Evolutionary conservation across 331 rosid species (phyloP).

Genomic region (Prunus yedoensis): DNA sequence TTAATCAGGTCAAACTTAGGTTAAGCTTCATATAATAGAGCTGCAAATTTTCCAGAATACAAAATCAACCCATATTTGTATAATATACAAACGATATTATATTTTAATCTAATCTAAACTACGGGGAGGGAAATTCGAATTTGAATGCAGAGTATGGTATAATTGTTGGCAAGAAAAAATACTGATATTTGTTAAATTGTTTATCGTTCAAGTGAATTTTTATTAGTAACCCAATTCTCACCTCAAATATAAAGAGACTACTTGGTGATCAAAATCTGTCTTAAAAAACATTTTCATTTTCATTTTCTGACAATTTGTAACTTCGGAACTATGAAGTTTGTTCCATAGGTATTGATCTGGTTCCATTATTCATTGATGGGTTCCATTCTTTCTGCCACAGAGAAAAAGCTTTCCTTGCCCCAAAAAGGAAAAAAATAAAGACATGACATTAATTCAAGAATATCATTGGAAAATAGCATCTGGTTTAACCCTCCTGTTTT

Average conservation of each 20-base stretch:
- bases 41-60: too few relatives aligned
- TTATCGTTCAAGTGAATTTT: too few relatives aligned
- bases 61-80: too few relatives aligned
- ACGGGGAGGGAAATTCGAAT: fast-evolving
- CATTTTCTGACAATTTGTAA: not conserved
- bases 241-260: not conserved
- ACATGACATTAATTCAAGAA: not conserved
- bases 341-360: not conserved
- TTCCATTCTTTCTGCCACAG: conserved; percentile 9
- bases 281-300: too few relatives aligned
- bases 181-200: too few relatives aligned
- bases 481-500: not conserved
- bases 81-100: too few relatives aligned
- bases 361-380: conserved; percentile 9
- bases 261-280: too few relatives aligned
- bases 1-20: not conserved
- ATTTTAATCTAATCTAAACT: too few relatives aligned
- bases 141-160: too few relatives aligned
- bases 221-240: not conserved
- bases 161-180: too few relatives aligned
- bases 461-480: too few relatives aligned
- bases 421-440: not conserved
- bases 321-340: conserved; percentile 11
- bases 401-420: not conserved
- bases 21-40: too few relatives aligned